phyloP scores from a whole-genome alignment of 2,329 filamentous ascomycete genomes.

The Xylaria sp. region DNA sequence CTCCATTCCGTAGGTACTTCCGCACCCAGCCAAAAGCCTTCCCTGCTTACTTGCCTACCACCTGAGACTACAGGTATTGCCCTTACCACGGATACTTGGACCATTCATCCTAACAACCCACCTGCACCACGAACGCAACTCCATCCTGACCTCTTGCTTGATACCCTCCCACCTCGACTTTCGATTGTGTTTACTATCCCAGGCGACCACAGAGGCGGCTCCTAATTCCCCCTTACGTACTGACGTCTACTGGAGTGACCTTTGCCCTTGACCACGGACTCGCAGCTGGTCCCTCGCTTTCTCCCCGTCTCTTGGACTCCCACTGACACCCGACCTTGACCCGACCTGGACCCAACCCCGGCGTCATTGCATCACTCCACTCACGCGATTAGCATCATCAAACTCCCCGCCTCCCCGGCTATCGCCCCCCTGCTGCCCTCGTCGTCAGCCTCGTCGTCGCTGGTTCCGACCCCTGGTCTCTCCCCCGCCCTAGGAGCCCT shows the following conservation, averaged over 20 bases:
- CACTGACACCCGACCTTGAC: constrained; percentile 1
- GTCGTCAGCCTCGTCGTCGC: constrained; percentile 1
- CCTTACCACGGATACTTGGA: neutral
- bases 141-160: constrained; percentile 8
- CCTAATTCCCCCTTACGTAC: constrained; percentile 1
- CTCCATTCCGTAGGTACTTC: neutral
- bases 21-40: neutral
- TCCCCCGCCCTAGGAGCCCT: constrained; percentile 3
- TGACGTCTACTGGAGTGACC: neutral
- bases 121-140: constrained; percentile 6
- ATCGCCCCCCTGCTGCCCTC: constrained; percentile 14
- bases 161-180: constrained; percentile 15
- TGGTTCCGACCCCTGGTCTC: constrained; percentile 5
- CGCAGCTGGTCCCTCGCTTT: neutral
- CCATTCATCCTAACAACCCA: constrained; percentile 17
- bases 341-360: constrained; percentile 15
- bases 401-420: constrained; percentile 5
- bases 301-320: constrained; percentile 1
- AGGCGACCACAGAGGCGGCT: constrained; percentile 8
- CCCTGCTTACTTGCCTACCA: neutral
- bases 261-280: neutral
- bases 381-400: constrained; percentile 25
- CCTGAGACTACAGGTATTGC: no score
- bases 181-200: constrained; percentile 7
- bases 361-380: constrained; percentile 32